phyloP scores from a whole-genome alignment of 768 basidiomycete species.

The Mycena pura region DNA sequence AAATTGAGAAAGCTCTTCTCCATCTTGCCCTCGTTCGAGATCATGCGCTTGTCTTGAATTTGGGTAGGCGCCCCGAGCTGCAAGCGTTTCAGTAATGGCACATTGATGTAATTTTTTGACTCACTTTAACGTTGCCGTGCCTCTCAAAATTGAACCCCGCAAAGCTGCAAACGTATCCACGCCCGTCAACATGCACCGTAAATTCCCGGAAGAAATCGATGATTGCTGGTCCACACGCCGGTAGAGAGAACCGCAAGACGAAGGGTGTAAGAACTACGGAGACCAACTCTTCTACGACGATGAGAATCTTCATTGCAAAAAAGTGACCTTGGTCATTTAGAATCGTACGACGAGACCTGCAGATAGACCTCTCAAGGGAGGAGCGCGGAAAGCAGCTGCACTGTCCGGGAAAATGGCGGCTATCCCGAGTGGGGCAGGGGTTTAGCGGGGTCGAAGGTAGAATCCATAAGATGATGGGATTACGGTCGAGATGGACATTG shows the following conservation, averaged over 20 bases:
- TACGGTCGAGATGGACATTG: too few relatives aligned
- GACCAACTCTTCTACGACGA: conserved; percentile 87
- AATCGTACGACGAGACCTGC: too few relatives aligned
- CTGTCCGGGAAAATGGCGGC: too few relatives aligned
- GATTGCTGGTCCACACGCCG: conserved; percentile 86
- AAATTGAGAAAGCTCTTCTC: conserved; percentile 97
- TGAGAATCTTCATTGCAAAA: conserved; percentile 92
- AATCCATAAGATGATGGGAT: too few relatives aligned
- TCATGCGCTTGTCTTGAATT: conserved; percentile 72
- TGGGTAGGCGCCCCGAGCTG: conserved; percentile 87
- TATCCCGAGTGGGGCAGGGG: too few relatives aligned
- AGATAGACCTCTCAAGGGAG: too few relatives aligned
- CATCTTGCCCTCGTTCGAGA: conserved; percentile 96
- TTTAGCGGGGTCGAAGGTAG: too few relatives aligned
- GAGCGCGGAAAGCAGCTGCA: too few relatives aligned
- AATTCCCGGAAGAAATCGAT: conserved; percentile 99
- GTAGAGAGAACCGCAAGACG: conserved; percentile 92
- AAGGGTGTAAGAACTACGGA: conserved; percentile 95
- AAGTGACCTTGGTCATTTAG: too few relatives aligned
- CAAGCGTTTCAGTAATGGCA: neutral
- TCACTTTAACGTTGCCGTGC: conserved; percentile 89
- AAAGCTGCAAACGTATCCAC: conserved; percentile 97
- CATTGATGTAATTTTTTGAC: conserved; percentile 24
- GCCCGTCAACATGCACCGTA: conserved; percentile 93
- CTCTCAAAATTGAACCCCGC: conserved; percentile 98